Base-by-base conservation (phyloP, 805 yeast species). In the Metschnikowia dekortorum region DNA sequence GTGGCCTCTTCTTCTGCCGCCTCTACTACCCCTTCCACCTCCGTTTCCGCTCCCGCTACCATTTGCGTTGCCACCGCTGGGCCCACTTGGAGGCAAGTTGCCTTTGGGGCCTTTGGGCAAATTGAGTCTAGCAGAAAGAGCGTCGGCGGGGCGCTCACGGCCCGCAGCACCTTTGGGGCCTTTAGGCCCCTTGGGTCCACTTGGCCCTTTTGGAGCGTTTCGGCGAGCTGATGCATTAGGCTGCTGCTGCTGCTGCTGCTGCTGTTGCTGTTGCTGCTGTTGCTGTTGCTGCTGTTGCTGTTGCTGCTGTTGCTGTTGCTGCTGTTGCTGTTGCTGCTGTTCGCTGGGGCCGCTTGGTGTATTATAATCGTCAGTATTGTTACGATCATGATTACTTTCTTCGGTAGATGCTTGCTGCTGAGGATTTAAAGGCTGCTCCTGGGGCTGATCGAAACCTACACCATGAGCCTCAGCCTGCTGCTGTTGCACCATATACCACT, bases 401-500 rank as follows among this genome's bases (percentile, higher is more conserved):
- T 29, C 50, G 10, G 44, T 42, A 8, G 50, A 10, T 10, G 52
- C 52, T 54, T 68, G 75, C 50, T 71, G 74, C 53, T 72, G 76
- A 16, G 77, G 78, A 52, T 73, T 73, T 59, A 73, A 70, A 9
- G 75, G 75, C 50, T 71, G 65, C 46, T 61, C 73, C 7, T 64
- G 72, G 2, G 71, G 74, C 50, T 65, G 63, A 7, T 65, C 69
- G 18, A 53, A 33, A 9, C 33, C 11, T n/a, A 35, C 61, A 5
- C 57, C 63, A 36, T 57, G 61, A 6, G 61, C 64, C 22, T 58
- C 65, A 4, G 60, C 63, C 53, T 71, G 78, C 68, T 77, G 79
- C 58, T 78, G 82, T 60, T 82, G 85, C 63, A 76, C 72, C 73
- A 80, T 80, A 60, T 76, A 76, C 85, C 87, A 83, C 69, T 79